Percentiles rank a stretch among this genome's conserved stretches.
Conservation (phyloP, 495 filamentous ascomycete genomes). For the Neurospora hispaniola region DNA sequence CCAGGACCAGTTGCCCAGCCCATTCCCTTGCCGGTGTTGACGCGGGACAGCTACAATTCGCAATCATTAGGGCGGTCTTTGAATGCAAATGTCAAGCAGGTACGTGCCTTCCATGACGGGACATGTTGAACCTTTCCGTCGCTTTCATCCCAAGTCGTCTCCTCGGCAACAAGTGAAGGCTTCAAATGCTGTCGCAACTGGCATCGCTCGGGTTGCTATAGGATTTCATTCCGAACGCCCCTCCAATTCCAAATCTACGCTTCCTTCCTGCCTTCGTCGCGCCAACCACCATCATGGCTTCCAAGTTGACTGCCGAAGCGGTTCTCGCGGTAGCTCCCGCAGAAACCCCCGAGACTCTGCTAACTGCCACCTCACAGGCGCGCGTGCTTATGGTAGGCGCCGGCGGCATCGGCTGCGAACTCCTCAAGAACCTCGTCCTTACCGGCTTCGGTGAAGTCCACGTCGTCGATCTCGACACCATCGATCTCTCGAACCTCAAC, state of each 20-base stretch:
- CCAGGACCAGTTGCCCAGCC: slow-evolving; percentile 6
- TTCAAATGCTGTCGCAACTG: neutral
- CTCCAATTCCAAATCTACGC: neutral
- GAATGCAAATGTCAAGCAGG: slow-evolving; percentile 36
- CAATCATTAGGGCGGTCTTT: slow-evolving; percentile 33
- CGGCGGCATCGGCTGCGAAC: slow-evolving; percentile 94
- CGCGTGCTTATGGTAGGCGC: slow-evolving; percentile 91
- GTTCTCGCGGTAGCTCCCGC: neutral
- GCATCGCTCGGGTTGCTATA: neutral
- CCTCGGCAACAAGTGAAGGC: neutral
- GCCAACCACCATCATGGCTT: slow-evolving; percentile 7
- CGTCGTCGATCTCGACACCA: slow-evolving; percentile 95
- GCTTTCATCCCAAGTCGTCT: slow-evolving; percentile 1
- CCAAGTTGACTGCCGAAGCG: neutral
- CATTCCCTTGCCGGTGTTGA: neutral
- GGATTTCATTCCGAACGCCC: neutral
- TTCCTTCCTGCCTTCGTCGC: neutral
- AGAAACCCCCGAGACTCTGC: slow-evolving; percentile 4
- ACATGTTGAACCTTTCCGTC: slow-evolving; percentile 3
- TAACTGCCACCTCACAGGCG: slow-evolving; percentile 46
- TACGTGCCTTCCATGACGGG: slow-evolving; percentile 16
- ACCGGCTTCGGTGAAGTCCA: slow-evolving; percentile 92
- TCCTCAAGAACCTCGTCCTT: slow-evolving; percentile 92
- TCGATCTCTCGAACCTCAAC: slow-evolving; percentile 95
- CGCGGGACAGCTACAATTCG: slow-evolving; percentile 30